phyloP scores from a whole-genome alignment of 306 rosid species.

The Cicer cuneatum region DNA sequence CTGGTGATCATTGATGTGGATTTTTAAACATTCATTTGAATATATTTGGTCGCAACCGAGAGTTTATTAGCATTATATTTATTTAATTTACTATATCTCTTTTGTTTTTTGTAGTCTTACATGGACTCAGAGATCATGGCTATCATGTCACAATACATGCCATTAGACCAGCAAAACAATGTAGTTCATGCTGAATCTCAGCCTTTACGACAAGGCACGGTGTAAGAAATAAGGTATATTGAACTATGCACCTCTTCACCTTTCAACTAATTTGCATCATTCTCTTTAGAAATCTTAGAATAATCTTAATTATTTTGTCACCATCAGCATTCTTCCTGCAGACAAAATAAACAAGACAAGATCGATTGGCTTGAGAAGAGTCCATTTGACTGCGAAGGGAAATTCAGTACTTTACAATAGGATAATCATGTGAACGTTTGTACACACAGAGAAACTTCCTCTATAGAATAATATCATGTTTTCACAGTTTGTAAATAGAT shows the following conservation, averaged over 20 bases:
- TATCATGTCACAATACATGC: constrained; percentile 98
- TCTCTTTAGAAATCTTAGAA: not conserved
- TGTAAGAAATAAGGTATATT: constrained; percentile 51
- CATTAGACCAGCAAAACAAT: constrained; percentile 70
- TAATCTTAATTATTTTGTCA: constrained; percentile 31
- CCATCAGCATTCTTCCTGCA: constrained; percentile 32
- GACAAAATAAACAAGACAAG: not conserved
- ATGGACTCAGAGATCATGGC: constrained; percentile 98
- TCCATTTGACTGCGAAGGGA: constrained; percentile 37
- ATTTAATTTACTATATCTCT: not conserved
- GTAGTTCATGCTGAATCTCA: constrained; percentile 66
- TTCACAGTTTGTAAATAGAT: constrained; percentile 42
- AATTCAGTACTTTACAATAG: constrained; percentile 30
- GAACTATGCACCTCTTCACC: constrained; percentile 31
- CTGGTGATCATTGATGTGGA: too few species aligned
- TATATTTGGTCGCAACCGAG: too few species aligned
- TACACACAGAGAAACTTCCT: constrained; percentile 30
- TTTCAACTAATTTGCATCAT: not conserved
- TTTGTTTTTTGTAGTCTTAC: constrained; percentile 64
- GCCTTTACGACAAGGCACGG: constrained; percentile 61
- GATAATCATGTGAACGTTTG: constrained; percentile 33
- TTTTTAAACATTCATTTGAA: too few species aligned
- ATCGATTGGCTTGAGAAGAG: not conserved
- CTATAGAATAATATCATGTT: constrained; percentile 8
- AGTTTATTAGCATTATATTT: not conserved